Conservation (phyloP, 2,329 filamentous ascomycete species). For the Didymellaceae sp. region DNA sequence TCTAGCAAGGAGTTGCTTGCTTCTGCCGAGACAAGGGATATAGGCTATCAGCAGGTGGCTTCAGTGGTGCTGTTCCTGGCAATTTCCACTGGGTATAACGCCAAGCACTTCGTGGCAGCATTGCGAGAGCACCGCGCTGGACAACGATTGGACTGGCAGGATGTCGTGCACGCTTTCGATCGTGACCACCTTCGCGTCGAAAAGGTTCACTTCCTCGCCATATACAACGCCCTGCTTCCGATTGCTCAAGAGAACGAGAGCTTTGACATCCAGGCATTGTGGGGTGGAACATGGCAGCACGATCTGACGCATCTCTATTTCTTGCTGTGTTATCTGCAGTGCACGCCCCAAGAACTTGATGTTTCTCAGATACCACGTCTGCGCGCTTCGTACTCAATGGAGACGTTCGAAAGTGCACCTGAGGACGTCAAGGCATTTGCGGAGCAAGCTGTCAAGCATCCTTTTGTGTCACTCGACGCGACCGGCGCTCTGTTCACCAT, state of each 20-base stretch:
- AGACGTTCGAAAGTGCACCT: slow-evolving; percentile 67
- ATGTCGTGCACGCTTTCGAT: slow-evolving; percentile 81
- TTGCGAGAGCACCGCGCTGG: slow-evolving; percentile 62
- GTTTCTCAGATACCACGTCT: slow-evolving; percentile 84
- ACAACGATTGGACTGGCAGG: slow-evolving; percentile 67
- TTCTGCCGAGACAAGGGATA: slow-evolving; percentile 64
- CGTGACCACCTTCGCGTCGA: slow-evolving; percentile 77
- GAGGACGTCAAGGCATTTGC: slow-evolving; percentile 66
- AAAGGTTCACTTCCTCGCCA: slow-evolving; percentile 76
- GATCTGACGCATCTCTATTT: slow-evolving; percentile 92
- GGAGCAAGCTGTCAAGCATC: slow-evolving; percentile 76
- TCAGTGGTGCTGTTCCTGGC: slow-evolving; percentile 76
- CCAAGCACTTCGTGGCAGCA: slow-evolving; percentile 70
- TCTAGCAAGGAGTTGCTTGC: slow-evolving; percentile 66
- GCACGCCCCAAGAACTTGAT: slow-evolving; percentile 78
- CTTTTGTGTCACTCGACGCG: slow-evolving; percentile 86
- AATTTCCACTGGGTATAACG: slow-evolving; percentile 68
- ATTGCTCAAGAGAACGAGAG: slow-evolving; percentile 67
- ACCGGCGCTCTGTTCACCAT: slow-evolving; percentile 71
- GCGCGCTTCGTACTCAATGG: slow-evolving; percentile 73
- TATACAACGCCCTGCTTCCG: slow-evolving; percentile 80
- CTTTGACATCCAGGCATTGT: slow-evolving; percentile 86
- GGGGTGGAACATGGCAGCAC: slow-evolving; percentile 88
- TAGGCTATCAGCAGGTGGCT: slow-evolving; percentile 83
- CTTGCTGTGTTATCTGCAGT: slow-evolving; percentile 81